phyloP scores from a whole-genome alignment of 441 rosid genomes.

The Omphalea diandra region DNA sequence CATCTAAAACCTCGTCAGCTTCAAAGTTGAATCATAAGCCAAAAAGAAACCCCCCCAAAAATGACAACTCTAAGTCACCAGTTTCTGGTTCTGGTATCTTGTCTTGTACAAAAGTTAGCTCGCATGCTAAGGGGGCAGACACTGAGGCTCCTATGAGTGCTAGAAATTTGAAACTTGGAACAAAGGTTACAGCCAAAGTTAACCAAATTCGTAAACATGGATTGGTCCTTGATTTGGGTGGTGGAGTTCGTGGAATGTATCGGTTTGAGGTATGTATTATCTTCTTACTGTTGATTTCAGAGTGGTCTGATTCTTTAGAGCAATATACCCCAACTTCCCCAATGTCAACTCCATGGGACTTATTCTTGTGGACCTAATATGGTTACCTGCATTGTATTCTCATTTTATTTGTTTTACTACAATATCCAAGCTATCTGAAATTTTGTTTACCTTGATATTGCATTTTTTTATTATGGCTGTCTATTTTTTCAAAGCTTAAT shows the following conservation, averaged over 20 bases:
- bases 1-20: constrained; percentile 28
- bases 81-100: constrained; percentile 24
- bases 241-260: constrained; percentile 89
- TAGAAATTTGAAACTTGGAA: constrained; percentile 62
- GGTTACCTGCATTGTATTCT: neutral
- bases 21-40: constrained; percentile 30
- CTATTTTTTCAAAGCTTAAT: neutral
- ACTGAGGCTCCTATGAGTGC: constrained; percentile 34
- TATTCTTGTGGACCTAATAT: neutral
- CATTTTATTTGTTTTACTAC: neutral
- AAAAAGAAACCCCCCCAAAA: constrained; percentile 25
- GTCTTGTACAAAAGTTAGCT: constrained; percentile 13
- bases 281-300: constrained; percentile 8
- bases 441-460: neutral
- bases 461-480: neutral
- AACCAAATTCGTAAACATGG: constrained; percentile 69
- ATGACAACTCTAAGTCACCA: constrained; percentile 24
- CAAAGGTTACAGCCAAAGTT: constrained; percentile 60
- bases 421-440: neutral
- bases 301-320: neutral
- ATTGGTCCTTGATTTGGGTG: constrained; percentile 88
- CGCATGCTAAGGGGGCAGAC: constrained; percentile 28
- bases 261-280: constrained; percentile 62
- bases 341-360: neutral
- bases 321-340: neutral